Evolutionary conservation across 768 basidiomycete genomes (phyloP).

Genomic region (Tricholoma bakamatsutake): DNA sequence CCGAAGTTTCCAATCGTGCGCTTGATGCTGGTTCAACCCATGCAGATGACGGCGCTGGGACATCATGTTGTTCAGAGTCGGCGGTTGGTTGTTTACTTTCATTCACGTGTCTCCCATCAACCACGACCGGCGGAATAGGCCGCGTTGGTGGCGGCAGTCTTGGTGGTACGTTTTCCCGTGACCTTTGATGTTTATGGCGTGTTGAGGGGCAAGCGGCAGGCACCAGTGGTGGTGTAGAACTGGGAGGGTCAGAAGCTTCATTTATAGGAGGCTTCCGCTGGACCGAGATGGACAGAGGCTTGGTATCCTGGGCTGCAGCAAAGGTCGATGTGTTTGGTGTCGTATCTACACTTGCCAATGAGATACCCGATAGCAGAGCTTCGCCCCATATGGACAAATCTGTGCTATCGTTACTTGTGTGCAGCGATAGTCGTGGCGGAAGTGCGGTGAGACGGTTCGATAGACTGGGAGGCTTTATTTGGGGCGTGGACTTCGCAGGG

Average conservation of each 20-base stretch:
- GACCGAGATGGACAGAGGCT: neutral
- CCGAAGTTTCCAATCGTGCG: slow-evolving; percentile 14
- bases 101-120: slow-evolving; percentile 9
- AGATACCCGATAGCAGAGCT: slow-evolving; percentile 49
- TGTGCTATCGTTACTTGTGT: slow-evolving; percentile 34
- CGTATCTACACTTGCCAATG: slow-evolving; percentile 12
- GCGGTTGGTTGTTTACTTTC: slow-evolving; percentile 8
- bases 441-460: slow-evolving; percentile 24
- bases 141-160: slow-evolving; percentile 9
- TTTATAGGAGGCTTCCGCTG: neutral
- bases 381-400: slow-evolving; percentile 52
- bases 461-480: slow-evolving; percentile 4
- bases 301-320: slow-evolving; percentile 11
- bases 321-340: slow-evolving; percentile 11
- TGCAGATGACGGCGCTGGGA: slow-evolving; percentile 9
- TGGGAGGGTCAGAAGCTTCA: neutral
- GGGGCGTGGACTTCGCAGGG: slow-evolving; percentile 1
- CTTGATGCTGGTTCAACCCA: slow-evolving; percentile 16
- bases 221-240: neutral
- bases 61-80: slow-evolving; percentile 6
- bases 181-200: neutral
- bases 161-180: neutral
- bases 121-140: slow-evolving; percentile 25
- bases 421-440: slow-evolving; percentile 53
- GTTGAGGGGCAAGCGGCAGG: slow-evolving; percentile 1